These are phyloP conservation scores for Glycine tomentella DNA, from an alignment of 306 rosid species.

Conservation along the genomic window DNA sequence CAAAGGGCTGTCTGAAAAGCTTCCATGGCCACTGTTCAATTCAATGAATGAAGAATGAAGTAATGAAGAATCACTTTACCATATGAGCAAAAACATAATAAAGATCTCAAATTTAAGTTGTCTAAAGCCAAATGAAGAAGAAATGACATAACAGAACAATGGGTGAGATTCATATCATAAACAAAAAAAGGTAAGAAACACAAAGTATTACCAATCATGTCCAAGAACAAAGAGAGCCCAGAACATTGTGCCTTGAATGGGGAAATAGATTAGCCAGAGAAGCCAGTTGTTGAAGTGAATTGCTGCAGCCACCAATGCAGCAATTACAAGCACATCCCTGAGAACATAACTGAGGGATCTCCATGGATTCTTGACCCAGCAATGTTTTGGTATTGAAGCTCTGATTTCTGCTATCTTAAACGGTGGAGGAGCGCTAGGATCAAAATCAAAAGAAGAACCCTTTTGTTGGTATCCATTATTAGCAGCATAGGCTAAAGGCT, in stretches of 20 bases:
- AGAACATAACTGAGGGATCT: constrained; percentile 73
- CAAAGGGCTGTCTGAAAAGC: constrained; percentile 73
- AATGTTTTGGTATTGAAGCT: constrained; percentile 84
- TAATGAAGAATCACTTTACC: too few species aligned
- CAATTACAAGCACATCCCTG: constrained; percentile 62
- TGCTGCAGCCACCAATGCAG: constrained; percentile 61
- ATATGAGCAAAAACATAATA: too few species aligned
- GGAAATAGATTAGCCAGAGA: constrained; percentile 82
- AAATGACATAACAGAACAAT: background rate
- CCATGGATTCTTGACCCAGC: constrained; percentile 91
- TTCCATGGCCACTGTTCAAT: constrained; percentile 90
- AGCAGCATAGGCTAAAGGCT: background rate
- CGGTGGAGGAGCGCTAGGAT: constrained; percentile 88
- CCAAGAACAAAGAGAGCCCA: constrained; percentile 99
- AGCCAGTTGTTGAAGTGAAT: constrained; percentile 56
- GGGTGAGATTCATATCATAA: background rate
- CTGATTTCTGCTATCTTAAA: constrained; percentile 86
- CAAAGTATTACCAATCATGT: constrained; percentile 73
- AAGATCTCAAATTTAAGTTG: too few species aligned
- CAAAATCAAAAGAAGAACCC: constrained; percentile 49
- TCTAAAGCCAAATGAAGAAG: background rate
- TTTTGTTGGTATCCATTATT: constrained; percentile 3
- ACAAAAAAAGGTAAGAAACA: background rate
- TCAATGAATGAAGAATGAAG: too few species aligned
- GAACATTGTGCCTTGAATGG: constrained; percentile 91